Base-by-base conservation (phyloP, 306 rosid species). In the Begonia peltatifolia region DNA sequence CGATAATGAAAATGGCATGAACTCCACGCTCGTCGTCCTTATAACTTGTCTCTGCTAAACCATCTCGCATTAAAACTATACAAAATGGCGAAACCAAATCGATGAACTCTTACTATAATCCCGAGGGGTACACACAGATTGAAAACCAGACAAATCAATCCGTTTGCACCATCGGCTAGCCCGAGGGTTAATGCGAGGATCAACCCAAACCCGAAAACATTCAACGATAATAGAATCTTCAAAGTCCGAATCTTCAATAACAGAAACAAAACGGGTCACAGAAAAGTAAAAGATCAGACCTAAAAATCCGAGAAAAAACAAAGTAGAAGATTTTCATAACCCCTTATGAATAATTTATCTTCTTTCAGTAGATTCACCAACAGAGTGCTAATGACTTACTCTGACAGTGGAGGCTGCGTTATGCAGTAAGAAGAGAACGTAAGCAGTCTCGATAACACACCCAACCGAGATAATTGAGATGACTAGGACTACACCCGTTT, bases 401-500 rank as follows among this genome's bases (percentile, higher is more conserved):
- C 86, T 86, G 1, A 62, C 46, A 35, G 61, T 79, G 60, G 65
- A 76, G 41, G 96, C 64, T 22, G 93, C 79, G 53, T 86, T 86
- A 48, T 67, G 49, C 1, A 92, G 41, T 73, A 92, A 90, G 2
- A 83, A 10, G 38, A 60, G 11, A 9, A 92, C 66, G 72, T 86
- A 86, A 58, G 50, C 5, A 0, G 84, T 9, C 55, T 92, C 99
- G 6, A 86, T 73, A 25, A 92, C 65, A 56, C 79, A 68, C 13
- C 99, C 99, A 59, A 81, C 68, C 3, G 81, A 75, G 81, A 86
- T 92, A 66, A 92, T 79, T 59, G 96, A 81, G 67, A 86, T 75
- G 57, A 92, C 86, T 63, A 92, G 79, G 36, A 71, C 69, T 14
- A 79, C 60, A 13, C 77, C 83, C 17, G 50, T 51, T 44, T 92